Evolutionary conservation across 2,329 filamentous ascomycete genomes (phyloP), one percentile per base, ranked within the genome.

Genomic region (Arachnopeziza araneosa): DNA sequence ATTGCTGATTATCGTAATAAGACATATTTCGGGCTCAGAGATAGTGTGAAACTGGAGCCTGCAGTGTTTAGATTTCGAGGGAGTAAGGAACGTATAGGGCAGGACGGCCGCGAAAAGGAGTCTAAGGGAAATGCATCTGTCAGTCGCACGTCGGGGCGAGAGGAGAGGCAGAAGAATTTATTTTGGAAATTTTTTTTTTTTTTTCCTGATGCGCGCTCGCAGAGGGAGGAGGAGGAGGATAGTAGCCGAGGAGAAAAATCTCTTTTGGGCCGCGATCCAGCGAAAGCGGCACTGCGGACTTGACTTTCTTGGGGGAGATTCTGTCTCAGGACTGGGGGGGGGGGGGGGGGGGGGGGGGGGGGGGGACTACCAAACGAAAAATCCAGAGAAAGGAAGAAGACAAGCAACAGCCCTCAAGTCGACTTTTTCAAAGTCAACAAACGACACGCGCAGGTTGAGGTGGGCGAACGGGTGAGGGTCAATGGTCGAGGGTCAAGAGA

Each of bases 1-100:
- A 88, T 71, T 77, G 79, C 69, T 84, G 82, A 72, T 85, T 83
- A 74, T 89, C 86, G 78, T 88, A 89, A 76, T 86, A 89, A 69
- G 86, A 82, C 84, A 89, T 89, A 66, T 68, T 70, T 64, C 59
- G 60, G 63, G 64, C 63, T 59, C 61, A 67, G 60, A 66, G 66
- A 67, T 68, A 67, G 63, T 68, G 70, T 67, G 67, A 70, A 68
- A 68, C 66, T 69, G 69, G 65, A 65, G 70, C 68, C 68, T 65
- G 68, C 69, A 69, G 67, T 65, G 60, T 59, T 60, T 60, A 60
- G n/a, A n/a, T n/a, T 61, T 68, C 65, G 65, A 67, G 56, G 56
- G 56, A 52, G 60, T 60, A 72, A 72, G 66, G 70, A 72, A 72
- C 63, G 71, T 71, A 71, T 65, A 17, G 36, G 36, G 36, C 36